These are phyloP conservation scores for Phyllostachys edulis DNA, from an alignment of 176 grass and related monocot species.

Conservation along the genomic window DNA sequence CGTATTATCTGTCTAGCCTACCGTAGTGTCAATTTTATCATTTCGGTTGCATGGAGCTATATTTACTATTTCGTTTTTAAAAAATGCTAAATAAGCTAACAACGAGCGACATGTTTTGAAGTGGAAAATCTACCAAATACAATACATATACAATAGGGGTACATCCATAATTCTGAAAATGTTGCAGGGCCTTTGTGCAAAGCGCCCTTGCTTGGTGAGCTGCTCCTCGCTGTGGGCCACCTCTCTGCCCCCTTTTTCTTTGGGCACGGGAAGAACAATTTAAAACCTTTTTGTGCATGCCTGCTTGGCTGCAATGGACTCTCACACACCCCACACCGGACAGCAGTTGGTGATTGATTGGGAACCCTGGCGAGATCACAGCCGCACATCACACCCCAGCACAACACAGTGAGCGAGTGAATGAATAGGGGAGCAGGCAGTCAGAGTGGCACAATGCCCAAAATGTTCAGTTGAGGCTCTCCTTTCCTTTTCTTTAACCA, in stretches of 20 bases:
- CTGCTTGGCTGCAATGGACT: slow-evolving; percentile 25
- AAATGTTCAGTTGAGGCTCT: slow-evolving; percentile 33
- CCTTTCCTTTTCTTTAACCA: not conserved
- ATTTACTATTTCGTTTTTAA: no score
- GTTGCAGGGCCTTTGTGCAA: not conserved
- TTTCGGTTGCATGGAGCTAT: no score
- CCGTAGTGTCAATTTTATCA: no score
- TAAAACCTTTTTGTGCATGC: slow-evolving; percentile 24
- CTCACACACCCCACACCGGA: not conserved
- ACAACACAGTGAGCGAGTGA: not conserved
- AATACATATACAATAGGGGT: no score
- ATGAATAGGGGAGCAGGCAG: not conserved
- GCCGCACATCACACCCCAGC: not conserved
- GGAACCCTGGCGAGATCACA: not conserved
- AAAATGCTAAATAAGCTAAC: no score
- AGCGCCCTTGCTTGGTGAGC: slow-evolving; percentile 28
- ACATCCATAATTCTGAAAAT: not conserved
- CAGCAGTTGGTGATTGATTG: not conserved
- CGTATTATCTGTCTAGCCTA: no score
- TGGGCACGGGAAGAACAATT: slow-evolving; percentile 25
- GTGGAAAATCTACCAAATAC: not conserved
- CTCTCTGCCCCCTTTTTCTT: not conserved
- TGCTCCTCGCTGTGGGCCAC: slow-evolving; percentile 28
- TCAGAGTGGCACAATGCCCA: slow-evolving; percentile 24
- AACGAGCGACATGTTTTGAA: no score